Evolutionary conservation across 345 rosid species (phyloP), one percentile per base, ranked within the genome.

Genomic region (Populus pruinosa): DNA sequence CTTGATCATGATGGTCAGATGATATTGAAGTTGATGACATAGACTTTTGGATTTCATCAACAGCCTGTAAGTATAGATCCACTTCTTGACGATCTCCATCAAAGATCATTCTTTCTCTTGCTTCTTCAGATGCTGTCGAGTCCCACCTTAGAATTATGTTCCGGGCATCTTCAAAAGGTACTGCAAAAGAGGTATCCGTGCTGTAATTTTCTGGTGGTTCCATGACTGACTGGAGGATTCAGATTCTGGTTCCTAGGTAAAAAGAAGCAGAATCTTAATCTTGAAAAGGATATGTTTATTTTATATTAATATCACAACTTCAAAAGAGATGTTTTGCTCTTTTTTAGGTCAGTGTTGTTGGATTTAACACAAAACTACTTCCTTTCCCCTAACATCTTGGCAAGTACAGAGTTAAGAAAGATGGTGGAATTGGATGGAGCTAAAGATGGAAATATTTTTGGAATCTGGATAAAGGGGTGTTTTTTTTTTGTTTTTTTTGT

Each of bases 81-180:
- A 90, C 96, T 69, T 93, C 94, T 8, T 75, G 73, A 10, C 97
- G 92, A 83, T 93, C 94, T 70, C 85, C 85, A 31, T 88, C 89
- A 82, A 95, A 95, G 25, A 95, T 91, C 98, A 93, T 93, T 85
- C 81, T 93, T 72, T 91, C 97, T 9, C 91, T 81, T 0, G 96
- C 94, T 64, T 93, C 99, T 76, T 93, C 99, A 0, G 97, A 95
- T 4, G 90, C 91, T 17, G 98, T 86, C 0, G 99, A 89, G 83
- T 95, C 97, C 99, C 99, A 93, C 53, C 95, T 82, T n/a, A 90
- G 87, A 64, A 95, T 93, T 7, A 95, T 78, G 84, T 79, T 85
- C 89, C 93, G 90, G 0, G 98, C 97, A 49, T 85, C 79, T 29
- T 90, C 96, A 35, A 88, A 87, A 16, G 81, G 83, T 66, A 61